Base-by-base conservation (phyloP, 768 basidiomycete genomes). In the Roridomyces roridus region DNA sequence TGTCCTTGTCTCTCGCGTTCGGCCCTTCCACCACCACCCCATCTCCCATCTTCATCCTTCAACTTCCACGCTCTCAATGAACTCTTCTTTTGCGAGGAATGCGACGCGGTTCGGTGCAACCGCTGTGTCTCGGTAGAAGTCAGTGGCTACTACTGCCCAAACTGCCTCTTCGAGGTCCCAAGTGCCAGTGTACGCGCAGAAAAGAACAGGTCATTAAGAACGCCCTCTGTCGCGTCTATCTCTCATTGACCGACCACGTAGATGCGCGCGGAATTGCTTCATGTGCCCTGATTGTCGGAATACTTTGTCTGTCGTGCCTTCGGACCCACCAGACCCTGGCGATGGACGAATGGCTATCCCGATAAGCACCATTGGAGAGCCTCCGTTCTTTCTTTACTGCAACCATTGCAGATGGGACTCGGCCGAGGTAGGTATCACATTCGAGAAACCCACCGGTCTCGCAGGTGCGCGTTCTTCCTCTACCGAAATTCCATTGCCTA, bases 191-290 rank as follows among this genome's bases (percentile, higher is more conserved):
- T 99, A n/a, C 82, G 97, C 51, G 94, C 92, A 12, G 97, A 99
- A 74, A 96, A 95, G 82, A 98, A 97, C 68, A 83, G 96, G 96
- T 92, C 60, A 64, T 74, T 60, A 31, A 17, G 50, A 15, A 26
- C 18, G 5, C 6, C 11, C 31, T 17, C 7, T 3, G 34, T 21
- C 12, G 21, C 43, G 15, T 14, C 17, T 49, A 0, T 20, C n/a
- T 37, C 37, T 20, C 21, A 46, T n/a, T n/a, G 48, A n/a, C 2
- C 37, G 34, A 43, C 12, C 48, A 45, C 28, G 41, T 17, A 98
- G 97, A 84, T 99, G 97, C 72, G 95, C 96, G 17, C 84, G 97
- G 51, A 98, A 97, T 67, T 99, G 97, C 78, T 98, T 98, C 75
- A 85, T 91, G 74, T 99, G 97, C 70, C 97, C 97, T 4, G 87